These are phyloP conservation scores for Paramecium biaurelia DNA, from an alignment of 73 alveolate genomes.

Conservation along the genomic window DNA sequence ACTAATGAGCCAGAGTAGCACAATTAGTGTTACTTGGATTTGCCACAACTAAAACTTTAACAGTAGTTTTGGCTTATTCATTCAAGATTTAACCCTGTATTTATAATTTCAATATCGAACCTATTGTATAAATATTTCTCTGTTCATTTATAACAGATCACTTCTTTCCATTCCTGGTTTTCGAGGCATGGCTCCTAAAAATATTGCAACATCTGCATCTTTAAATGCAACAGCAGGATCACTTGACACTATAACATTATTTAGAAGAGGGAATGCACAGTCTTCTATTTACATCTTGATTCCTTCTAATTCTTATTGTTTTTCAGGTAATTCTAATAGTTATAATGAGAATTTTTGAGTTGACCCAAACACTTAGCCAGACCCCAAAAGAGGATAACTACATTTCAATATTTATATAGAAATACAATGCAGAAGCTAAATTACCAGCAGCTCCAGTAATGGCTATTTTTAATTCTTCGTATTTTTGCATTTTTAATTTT, in stretches of 20 bases:
- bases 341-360: conserved; percentile 2
- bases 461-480: conserved; percentile 47
- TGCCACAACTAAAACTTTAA: conserved; percentile 86
- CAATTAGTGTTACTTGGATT: conserved; percentile 94
- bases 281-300: conserved; percentile 74
- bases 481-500: not conserved
- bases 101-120: conserved; percentile 72
- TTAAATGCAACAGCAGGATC: conserved; percentile 85
- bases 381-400: conserved; percentile 53
- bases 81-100: conserved; percentile 84
- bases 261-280: conserved; percentile 66
- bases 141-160: conserved; percentile 81
- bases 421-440: conserved; percentile 62
- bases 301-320: conserved; percentile 56
- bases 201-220: conserved; percentile 86
- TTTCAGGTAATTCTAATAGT: conserved; percentile 42
- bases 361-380: conserved; percentile 63
- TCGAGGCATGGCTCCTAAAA: conserved; percentile 91
- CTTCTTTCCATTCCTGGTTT: conserved; percentile 92
- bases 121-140: conserved; percentile 78
- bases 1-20: conserved; percentile 69
- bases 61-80: conserved; percentile 78
- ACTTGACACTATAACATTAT: conserved; percentile 50
- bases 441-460: conserved; percentile 69
- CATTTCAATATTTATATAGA: not conserved